Base-by-base conservation (phyloP, 2,329 filamentous ascomycete genomes). In the Cryphonectria nitschkei region DNA sequence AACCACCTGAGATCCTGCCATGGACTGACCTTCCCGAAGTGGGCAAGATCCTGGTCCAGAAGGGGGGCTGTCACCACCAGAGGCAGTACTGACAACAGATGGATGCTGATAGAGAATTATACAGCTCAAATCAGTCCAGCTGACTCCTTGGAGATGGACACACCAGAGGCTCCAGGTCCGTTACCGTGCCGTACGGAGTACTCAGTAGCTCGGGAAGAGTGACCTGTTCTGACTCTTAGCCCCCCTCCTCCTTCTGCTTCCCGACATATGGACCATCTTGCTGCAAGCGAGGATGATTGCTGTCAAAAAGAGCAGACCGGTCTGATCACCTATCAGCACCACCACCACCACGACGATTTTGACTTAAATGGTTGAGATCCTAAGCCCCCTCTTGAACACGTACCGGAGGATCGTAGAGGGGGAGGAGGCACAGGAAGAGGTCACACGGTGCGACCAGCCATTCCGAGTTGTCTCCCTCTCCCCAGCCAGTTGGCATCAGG, bases 1-100 rank as follows among this genome's bases (percentile, higher is more conserved):
- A 50, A n/a, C 46, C 46, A 72, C 65, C 61, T 60, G 65, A 70
- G 61, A 68, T 68, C 66, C 71, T 72, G 68, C 65, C 68, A 66
- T 54, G 43, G 67, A 58, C 19, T 32, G 71, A 70, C 71, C 71
- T 72, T 70, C 65, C 71, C 54, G 63, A 70, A 65, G 29, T 62
- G 67, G 68, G 62, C 68, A 54, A 60, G 67, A 63, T 43, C 67
- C 56, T 67, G 58, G 46, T 56, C 63, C 46, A 56, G 39, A 61
- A 52, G 65, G 46, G 46, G 46, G 29, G 58, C 39, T 46, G 46
- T 14, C 29, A 41, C 63, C 63, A 46, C 43, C 39, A 6, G 39
- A 34, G 54, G 37, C 54, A 62, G 58, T 52, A 43, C 52, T 52
- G 67, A 68, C 56, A 68, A 32, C 32, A 60, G 26, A 26, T 41